Base-by-base conservation (phyloP, 1,284 basidiomycete genomes). In the Ceratobasidium sp. region DNA sequence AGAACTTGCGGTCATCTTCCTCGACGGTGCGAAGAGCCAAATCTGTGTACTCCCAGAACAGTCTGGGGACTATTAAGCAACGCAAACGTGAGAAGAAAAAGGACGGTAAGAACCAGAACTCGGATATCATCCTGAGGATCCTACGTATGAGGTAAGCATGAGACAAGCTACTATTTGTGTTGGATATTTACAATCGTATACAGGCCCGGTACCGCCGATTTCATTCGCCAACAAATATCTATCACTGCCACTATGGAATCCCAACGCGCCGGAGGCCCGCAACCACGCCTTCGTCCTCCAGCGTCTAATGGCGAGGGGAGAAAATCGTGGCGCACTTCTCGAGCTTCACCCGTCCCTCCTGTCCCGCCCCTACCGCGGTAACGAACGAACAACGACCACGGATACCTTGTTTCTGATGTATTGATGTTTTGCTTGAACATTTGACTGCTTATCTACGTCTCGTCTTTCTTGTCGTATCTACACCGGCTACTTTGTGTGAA, bases 51-150 rank as follows among this genome's bases (percentile, higher is more conserved):
- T 89, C 91, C 4, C 95, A 96, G 82, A 93, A 89, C 23, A 99
- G 98, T 84, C 89, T 99, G 20, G 97, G 97, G 9, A 99, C 98
- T 3, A 99, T 99, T 85, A 93, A 93, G 85, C 93, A 97, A 83
- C 90, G 96, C 80, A 99, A 99, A 89, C 92, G 92, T 84, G 95
- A 97, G 86, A 99, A 97, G 89, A 90, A 92, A 84, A 92, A 92
- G 82, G 91, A 94, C 79, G 88, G 89, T 1, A 86, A 87, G 75
- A 89, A 88, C 26, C 94, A 91, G 82, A 84, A 85, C 70, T 94
- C 94, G 63, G 95, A 98, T 86, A 95, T 94, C 69, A 97, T 98
- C 79, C 91, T 98, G 89, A 89, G 95, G 77, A 97, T 98, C 82
- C 87, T 98, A 67, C 90, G 97, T 46, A 97, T 98, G 96, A 89